These are phyloP conservation scores for Cordyceps pruinosa DNA, from an alignment of 2,329 filamentous ascomycete genomes.

Conservation along the genomic window DNA sequence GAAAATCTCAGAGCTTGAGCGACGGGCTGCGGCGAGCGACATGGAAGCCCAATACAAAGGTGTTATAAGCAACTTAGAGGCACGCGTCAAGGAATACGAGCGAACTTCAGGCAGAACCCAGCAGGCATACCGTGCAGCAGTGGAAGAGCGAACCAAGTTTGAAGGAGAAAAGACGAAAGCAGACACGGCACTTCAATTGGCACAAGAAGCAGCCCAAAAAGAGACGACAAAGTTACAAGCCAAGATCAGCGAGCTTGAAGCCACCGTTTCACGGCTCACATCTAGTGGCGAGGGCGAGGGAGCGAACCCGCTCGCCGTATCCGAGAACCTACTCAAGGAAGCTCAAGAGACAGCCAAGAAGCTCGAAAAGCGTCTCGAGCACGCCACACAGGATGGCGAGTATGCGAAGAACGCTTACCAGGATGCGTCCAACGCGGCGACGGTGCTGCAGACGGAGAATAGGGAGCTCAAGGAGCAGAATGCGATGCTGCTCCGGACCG, in stretches of 20 bases:
- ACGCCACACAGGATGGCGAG: constrained; percentile 43
- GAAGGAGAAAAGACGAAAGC: constrained; percentile 40
- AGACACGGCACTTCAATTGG: constrained; percentile 24
- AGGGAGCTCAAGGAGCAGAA: constrained; percentile 36
- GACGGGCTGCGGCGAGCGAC: constrained; percentile 20
- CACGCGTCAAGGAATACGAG: constrained; percentile 39
- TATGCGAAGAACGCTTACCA: constrained; percentile 56
- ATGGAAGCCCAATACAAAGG: constrained; percentile 32
- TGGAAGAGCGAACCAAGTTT: constrained; percentile 43
- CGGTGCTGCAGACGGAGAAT: constrained; percentile 40
- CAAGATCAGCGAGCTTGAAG: constrained; percentile 32
- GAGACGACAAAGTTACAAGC: constrained; percentile 32
- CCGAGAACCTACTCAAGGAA: constrained; percentile 30
- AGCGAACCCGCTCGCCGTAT: constrained; percentile 21
- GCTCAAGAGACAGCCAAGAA: constrained; percentile 30
- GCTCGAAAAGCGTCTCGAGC: constrained; percentile 34
- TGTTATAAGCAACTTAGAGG: constrained; percentile 37
- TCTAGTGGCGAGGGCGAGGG: constrained; percentile 17
- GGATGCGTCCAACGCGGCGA: constrained; percentile 42
- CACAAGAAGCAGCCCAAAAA: constrained; percentile 21
- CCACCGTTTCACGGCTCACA: constrained; percentile 24
- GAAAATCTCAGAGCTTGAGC: constrained; percentile 27
- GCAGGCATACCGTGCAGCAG: constrained; percentile 39
- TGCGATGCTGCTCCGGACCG: constrained; percentile 33
- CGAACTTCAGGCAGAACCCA: constrained; percentile 39